phyloP scores from a whole-genome alignment of 345 rosid genomes.

The Clarkia xantiana region DNA sequence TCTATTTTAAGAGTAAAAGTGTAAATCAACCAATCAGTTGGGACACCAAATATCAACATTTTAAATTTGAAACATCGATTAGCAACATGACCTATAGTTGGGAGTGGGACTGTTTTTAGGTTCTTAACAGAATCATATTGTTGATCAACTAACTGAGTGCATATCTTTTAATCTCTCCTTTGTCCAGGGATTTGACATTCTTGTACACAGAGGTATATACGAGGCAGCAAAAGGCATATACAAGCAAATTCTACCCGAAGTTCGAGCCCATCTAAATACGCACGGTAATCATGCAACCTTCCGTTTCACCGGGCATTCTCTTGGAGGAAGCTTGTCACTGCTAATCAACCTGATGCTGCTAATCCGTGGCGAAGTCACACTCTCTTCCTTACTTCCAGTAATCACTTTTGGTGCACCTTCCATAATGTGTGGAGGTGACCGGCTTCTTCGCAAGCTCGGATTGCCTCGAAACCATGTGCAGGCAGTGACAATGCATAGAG shows the following conservation, averaged over 20 bases:
- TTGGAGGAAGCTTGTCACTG: slow-evolving; percentile 91
- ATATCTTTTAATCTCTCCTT: neutral
- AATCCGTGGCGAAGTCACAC: slow-evolving; percentile 68
- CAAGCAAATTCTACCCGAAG: slow-evolving; percentile 83
- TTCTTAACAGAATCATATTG: too few relatives aligned
- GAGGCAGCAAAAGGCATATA: slow-evolving; percentile 98
- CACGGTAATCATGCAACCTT: slow-evolving; percentile 52
- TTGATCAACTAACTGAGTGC: too few relatives aligned
- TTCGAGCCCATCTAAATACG: slow-evolving; percentile 49
- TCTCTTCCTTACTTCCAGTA: slow-evolving; percentile 70
- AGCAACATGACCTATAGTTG: too few relatives aligned
- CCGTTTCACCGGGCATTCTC: slow-evolving; percentile 92
- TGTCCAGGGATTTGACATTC: slow-evolving; percentile 58
- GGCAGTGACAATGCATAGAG: slow-evolving; percentile 77
- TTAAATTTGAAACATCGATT: too few relatives aligned
- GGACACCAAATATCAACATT: too few relatives aligned
- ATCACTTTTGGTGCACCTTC: slow-evolving; percentile 89
- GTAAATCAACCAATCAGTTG: too few relatives aligned
- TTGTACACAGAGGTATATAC: slow-evolving; percentile 89
- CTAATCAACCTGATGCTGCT: slow-evolving; percentile 77
- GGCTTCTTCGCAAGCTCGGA: slow-evolving; percentile 65
- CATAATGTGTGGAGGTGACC: slow-evolving; percentile 88
- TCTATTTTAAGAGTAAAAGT: too few relatives aligned
- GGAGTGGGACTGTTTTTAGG: too few relatives aligned
- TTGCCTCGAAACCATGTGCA: slow-evolving; percentile 61